These are phyloP conservation scores for Ophiocordyceps australis DNA, from an alignment of 2,329 filamentous ascomycete species.

Conservation along the genomic window DNA sequence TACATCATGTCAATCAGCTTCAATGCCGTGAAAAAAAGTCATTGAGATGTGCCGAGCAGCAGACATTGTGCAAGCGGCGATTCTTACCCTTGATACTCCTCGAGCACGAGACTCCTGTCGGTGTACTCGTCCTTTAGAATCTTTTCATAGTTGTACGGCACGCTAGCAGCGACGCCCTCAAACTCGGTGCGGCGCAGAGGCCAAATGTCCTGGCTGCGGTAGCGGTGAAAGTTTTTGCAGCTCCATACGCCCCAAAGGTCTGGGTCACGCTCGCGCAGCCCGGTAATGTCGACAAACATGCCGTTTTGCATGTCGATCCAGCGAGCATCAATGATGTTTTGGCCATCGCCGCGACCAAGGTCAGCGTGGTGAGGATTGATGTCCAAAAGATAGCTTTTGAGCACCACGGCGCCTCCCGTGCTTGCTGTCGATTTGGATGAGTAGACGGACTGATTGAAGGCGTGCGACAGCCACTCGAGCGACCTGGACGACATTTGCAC, in stretches of 20 bases:
- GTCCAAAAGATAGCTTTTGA: slow-evolving; percentile 49
- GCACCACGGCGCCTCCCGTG: slow-evolving; percentile 14
- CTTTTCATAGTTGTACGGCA: slow-evolving; percentile 52
- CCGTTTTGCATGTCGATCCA: slow-evolving; percentile 67
- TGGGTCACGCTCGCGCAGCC: slow-evolving; percentile 46
- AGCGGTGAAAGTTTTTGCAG: slow-evolving; percentile 67
- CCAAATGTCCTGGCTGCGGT: slow-evolving; percentile 53
- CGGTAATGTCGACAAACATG: slow-evolving; percentile 73
- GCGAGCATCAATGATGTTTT: slow-evolving; percentile 68
- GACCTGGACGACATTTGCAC: slow-evolving; percentile 57
- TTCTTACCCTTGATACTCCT: slow-evolving; percentile 43
- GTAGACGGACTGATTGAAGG: slow-evolving; percentile 52
- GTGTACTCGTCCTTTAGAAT: slow-evolving; percentile 50
- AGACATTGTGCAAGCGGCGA: slow-evolving; percentile 1
- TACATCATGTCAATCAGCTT: too few species aligned
- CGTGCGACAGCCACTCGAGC: slow-evolving; percentile 42
- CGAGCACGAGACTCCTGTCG: slow-evolving; percentile 37
- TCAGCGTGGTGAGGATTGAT: slow-evolving; percentile 54
- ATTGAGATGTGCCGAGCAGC: slow-evolving; percentile 1
- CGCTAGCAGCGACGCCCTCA: slow-evolving; percentile 51
- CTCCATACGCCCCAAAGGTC: slow-evolving; percentile 47
- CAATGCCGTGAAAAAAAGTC: too few species aligned
- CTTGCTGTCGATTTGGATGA: slow-evolving; percentile 28
- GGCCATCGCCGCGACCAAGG: slow-evolving; percentile 42
- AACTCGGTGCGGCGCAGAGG: slow-evolving; percentile 58